phyloP scores from a whole-genome alignment of 495 filamentous ascomycete genomes.

The Daldinia decipiens region DNA sequence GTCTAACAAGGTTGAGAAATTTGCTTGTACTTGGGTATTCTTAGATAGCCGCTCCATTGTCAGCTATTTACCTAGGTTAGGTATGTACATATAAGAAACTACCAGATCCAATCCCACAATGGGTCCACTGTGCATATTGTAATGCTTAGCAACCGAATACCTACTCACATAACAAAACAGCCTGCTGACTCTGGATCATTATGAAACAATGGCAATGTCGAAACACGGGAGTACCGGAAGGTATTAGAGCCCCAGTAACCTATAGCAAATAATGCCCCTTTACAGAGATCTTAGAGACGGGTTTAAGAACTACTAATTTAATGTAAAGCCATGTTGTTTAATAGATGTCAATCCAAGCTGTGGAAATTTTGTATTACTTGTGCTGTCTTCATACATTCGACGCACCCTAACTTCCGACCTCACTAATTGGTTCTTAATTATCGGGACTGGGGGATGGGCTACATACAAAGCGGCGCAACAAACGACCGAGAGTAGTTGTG shows the following conservation, averaged over 20 bases:
- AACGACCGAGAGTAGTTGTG: conserved; percentile 17
- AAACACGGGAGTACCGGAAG: conserved; percentile 32
- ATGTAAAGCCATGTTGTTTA: background rate
- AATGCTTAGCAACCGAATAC: background rate
- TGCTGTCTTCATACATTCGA: no score
- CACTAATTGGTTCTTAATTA: background rate
- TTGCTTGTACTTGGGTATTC: conserved; percentile 12
- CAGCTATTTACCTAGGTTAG: no score
- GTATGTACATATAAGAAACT: background rate
- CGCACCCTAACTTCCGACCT: background rate
- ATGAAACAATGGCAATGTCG: conserved; percentile 31
- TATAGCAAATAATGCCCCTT: background rate
- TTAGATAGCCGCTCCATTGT: background rate
- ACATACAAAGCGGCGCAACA: conserved; percentile 14
- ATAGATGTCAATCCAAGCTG: background rate
- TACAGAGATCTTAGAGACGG: background rate
- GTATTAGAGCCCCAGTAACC: background rate
- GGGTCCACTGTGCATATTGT: background rate
- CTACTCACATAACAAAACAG: background rate
- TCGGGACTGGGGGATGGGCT: conserved; percentile 7
- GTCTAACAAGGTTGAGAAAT: conserved; percentile 15
- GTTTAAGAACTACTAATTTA: background rate
- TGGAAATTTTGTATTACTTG: background rate
- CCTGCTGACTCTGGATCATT: conserved; percentile 12
- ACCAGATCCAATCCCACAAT: background rate